Base-by-base conservation (phyloP, 805 yeast species). In the Phaffomyces antillensis region DNA sequence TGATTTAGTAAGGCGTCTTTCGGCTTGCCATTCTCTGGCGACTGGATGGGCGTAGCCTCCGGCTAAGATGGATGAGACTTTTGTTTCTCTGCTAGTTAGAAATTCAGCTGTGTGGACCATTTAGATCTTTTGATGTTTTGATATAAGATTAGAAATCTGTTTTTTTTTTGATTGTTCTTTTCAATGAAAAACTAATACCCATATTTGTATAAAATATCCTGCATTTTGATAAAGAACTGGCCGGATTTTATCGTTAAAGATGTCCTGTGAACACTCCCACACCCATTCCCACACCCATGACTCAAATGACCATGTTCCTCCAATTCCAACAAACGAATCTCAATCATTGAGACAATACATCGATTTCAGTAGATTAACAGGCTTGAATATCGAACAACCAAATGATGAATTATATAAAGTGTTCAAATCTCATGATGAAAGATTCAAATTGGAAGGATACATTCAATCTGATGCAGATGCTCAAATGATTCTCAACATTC, bases 1-100 rank as follows among this genome's bases (percentile, higher is more conserved):
- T 62, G 76, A 82, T 65, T 93, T 93, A 30, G 83, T 73, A 44
- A 93, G 73, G 63, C 81, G 91, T 55, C 89, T 76, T 61, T 83
- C 91, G 53, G 75, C 76, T 64, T 93, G 99, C 99, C 99, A 93
- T 61, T 77, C 81, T 56, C 99, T 76, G 18, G 87, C 60, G 38
- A 91, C 72, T 1, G 96, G 95, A 58, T 90, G 96, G 64, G 86
- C 86, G 67, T 90, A 93, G 4, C 98, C 97, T 48, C 98, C 96
- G 50, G 93, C 91, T 37, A 93, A 72, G 36, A 93, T 69, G 7
- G 96, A 85, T 13, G 88, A 73, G 49, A 87, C 77, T 33, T 73
- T 70, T 1, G 90, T 77, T 31, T 76, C 76, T 23, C 72, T 69
- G 1, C 71, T 66, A 16, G 78, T 76, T 42, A 84, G 67, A 57